Evolutionary conservation across 768 basidiomycete species (phyloP).

Genomic region (Porpolomopsis calyptriformis): DNA sequence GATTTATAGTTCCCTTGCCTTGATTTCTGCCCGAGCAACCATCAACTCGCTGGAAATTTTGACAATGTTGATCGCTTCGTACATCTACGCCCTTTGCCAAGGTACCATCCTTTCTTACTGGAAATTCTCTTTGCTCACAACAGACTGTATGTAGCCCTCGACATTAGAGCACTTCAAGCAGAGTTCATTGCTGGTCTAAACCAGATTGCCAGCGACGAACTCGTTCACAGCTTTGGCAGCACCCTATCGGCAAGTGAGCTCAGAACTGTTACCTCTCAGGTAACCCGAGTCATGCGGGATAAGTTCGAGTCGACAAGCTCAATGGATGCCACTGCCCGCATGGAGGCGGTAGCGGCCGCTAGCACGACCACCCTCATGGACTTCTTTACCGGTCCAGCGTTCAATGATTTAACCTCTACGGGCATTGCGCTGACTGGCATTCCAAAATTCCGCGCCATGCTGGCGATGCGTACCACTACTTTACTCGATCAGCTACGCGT

Average conservation of each 20-base stretch:
- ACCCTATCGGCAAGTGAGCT: conserved; percentile 27
- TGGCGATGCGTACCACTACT: conserved; percentile 37
- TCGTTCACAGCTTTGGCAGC: conserved; percentile 34
- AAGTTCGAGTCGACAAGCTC: conserved; percentile 55
- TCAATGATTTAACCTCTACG: conserved; percentile 21
- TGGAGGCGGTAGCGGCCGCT: conserved; percentile 60
- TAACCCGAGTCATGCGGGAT: conserved; percentile 35
- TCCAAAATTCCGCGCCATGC: conserved; percentile 41
- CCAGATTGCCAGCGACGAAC: conserved; percentile 39
- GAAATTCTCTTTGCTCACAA: not conserved
- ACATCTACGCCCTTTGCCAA: conserved; percentile 66
- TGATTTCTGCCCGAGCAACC: conserved; percentile 68
- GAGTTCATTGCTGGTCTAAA: conserved; percentile 47
- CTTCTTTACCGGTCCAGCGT: conserved; percentile 34
- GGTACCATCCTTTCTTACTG: conserved; percentile 13
- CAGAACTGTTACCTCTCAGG: conserved; percentile 22
- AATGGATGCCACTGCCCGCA: conserved; percentile 61
- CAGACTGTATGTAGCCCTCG: conserved; percentile 41
- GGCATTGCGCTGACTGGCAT: conserved; percentile 29
- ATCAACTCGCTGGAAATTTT: conserved; percentile 61
- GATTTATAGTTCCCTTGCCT: conserved; percentile 43
- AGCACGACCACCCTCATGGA: conserved; percentile 56
- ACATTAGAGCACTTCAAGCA: conserved; percentile 64
- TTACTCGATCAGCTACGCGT: conserved; percentile 40
- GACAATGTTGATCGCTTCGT: conserved; percentile 56